Conservation (phyloP, 2,329 filamentous ascomycete species). For the Verticillium klebahnii region DNA sequence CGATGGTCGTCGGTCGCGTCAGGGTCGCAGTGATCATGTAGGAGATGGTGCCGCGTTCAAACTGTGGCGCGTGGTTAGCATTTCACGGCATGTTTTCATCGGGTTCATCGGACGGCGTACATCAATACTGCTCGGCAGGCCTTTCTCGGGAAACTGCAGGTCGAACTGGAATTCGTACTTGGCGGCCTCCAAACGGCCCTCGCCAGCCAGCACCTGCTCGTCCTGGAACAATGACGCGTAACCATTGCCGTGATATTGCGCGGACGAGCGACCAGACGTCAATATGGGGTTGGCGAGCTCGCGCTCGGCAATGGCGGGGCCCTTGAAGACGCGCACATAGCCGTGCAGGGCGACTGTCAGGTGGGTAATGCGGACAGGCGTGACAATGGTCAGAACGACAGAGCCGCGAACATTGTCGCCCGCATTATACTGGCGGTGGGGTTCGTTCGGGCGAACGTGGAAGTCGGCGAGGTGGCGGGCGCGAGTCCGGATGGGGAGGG, state of each 20-base stretch:
- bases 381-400: constrained; percentile 68
- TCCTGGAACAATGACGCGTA: constrained; percentile 80
- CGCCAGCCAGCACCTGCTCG: constrained; percentile 73
- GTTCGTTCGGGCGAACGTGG: constrained; percentile 71
- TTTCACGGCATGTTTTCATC: neutral
- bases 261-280: constrained; percentile 27
- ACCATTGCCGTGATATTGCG: constrained; percentile 67
- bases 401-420: constrained; percentile 71
- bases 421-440: constrained; percentile 70
- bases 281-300: constrained; percentile 38
- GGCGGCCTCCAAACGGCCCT: constrained; percentile 68
- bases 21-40: constrained; percentile 89
- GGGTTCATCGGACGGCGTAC: constrained; percentile 39
- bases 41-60: constrained; percentile 88
- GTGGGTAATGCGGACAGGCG: constrained; percentile 74
- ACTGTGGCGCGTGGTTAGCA: constrained; percentile 47
- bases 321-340: constrained; percentile 75
- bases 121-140: constrained; percentile 87
- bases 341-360: constrained; percentile 74
- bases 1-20: constrained; percentile 82
- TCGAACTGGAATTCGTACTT: constrained; percentile 78
- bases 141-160: constrained; percentile 62
- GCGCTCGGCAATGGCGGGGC: constrained; percentile 51
- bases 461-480: constrained; percentile 71
- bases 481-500: constrained; percentile 45